Base-by-base conservation (phyloP, 2,329 filamentous ascomycete genomes). In the Curvularia verruculosa region DNA sequence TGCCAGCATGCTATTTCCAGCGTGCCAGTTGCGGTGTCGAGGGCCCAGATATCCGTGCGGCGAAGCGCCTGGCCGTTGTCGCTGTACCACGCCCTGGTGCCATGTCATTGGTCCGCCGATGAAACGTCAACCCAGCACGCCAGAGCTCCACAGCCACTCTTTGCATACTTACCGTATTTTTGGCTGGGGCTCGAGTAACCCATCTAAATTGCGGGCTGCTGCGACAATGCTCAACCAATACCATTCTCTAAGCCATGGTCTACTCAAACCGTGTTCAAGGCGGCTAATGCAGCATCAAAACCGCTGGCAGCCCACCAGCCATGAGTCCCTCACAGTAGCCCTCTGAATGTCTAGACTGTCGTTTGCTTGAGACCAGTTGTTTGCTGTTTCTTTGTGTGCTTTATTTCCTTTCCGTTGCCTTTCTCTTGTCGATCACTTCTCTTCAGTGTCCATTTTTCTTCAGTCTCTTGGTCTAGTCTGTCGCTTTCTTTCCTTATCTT, bases 261-360 rank as follows among this genome's bases (percentile, higher is more conserved):
- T 66, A 56, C 60, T 71, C 72, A 76, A 75, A 76, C 74, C 67
- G 71, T 70, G 67, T 61, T 66, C 70, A 67, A 60, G 60, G 75
- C 73, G 75, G 68, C 72, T 77, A 76, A 63, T 60, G 54, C 64
- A 69, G 68, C 74, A 66, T 76, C 72, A 76, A 76, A 75, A 76
- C 69, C 64, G 59, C 65, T 50, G 45, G 52, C 50, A 52, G 63
- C 67, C 69, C 62, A 60, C 39, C 40, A 59, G 63, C 68, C 64
- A 66, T 73, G 65, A 63, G 52, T 60, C 53, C 60, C 52, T 54
- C 57, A 54, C 48, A 54, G 54, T 60, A 59, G 62, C 63, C 61
- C 57, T 67, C 61, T 63, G 59, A 64, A 67, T 62, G 49, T 68
- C 54, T 70, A 61, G 64, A 59, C 61, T 65, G 51, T 68, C 57